A percentile compares a stretch with the other conserved stretches of the same genome.
phyloP scores from a whole-genome alignment of 257 asterid species.

The Voacanga thouarsii region DNA sequence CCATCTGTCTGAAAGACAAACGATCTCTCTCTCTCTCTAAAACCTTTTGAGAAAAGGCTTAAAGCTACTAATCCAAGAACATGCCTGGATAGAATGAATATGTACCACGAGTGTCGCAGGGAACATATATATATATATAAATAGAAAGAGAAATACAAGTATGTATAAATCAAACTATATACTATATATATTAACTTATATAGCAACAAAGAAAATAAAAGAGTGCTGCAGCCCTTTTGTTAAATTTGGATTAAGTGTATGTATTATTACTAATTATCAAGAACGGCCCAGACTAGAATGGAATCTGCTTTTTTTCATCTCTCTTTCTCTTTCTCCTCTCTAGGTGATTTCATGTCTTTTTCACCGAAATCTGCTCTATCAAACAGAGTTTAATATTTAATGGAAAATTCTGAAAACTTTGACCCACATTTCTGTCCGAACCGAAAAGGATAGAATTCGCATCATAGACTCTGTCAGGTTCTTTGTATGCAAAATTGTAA shows the following conservation, averaged over 20 bases:
- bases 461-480: constrained; percentile 48
- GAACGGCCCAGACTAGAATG: constrained; percentile 13
- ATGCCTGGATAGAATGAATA: constrained; percentile 27
- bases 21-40: constrained; percentile 26
- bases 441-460: constrained; percentile 33
- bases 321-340: constrained; percentile 2
- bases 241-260: background rate
- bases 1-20: constrained; percentile 33
- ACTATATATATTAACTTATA: background rate
- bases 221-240: background rate
- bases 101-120: constrained; percentile 14
- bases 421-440: constrained; percentile 57
- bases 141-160: background rate
- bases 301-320: constrained; percentile 6
- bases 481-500: constrained; percentile 26
- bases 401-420: constrained; percentile 34
- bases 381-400: constrained; percentile 30
- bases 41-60: constrained; percentile 10
- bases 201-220: background rate
- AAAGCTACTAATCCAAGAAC: background rate
- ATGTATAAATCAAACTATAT: background rate
- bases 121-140: background rate
- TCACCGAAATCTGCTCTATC: constrained; percentile 39
- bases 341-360: constrained; percentile 33
- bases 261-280: constrained; percentile 7